phyloP scores from a whole-genome alignment of 768 basidiomycete genomes.

The Tulasnella sp. region DNA sequence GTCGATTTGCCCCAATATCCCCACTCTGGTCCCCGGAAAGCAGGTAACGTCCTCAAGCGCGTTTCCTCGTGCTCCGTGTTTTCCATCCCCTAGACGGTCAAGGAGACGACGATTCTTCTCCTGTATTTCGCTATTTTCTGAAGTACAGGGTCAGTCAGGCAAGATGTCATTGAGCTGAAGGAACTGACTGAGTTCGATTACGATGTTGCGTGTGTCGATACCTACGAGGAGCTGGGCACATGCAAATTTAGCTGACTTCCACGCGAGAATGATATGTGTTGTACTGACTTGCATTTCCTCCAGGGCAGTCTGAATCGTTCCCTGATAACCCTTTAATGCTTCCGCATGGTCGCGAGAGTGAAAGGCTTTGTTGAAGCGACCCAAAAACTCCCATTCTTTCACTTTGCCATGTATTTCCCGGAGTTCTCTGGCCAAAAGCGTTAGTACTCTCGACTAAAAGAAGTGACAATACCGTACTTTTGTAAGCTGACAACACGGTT shows the following conservation, averaged over 20 bases:
- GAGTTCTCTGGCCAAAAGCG: not conserved
- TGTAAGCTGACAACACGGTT: not conserved
- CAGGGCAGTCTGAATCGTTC: not conserved
- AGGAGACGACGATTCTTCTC: conserved; percentile 72
- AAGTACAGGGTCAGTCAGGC: not conserved
- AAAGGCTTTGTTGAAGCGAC: not conserved
- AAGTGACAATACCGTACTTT: not conserved
- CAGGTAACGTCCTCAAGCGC: conserved; percentile 41
- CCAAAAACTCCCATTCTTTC: not conserved
- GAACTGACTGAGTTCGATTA: not conserved
- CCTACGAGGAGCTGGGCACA: not conserved
- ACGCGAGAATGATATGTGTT: not conserved
- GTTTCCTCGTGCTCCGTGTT: conserved; percentile 92
- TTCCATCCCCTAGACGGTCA: conserved; percentile 97
- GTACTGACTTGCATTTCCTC: not conserved
- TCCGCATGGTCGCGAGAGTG: not conserved
- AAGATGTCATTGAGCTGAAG: not conserved
- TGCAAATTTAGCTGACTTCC: not conserved
- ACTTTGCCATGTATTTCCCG: not conserved
- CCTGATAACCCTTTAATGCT: not conserved
- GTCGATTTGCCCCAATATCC: too few species aligned
- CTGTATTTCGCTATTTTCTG: not conserved
- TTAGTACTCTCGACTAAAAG: not conserved
- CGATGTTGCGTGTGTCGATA: not conserved
- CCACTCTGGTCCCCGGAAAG: too few species aligned